Evolutionary conservation across 208 protist species (phyloP), one percentile per base, ranked within the genome.

Genomic region (Leishmania braziliensis): DNA sequence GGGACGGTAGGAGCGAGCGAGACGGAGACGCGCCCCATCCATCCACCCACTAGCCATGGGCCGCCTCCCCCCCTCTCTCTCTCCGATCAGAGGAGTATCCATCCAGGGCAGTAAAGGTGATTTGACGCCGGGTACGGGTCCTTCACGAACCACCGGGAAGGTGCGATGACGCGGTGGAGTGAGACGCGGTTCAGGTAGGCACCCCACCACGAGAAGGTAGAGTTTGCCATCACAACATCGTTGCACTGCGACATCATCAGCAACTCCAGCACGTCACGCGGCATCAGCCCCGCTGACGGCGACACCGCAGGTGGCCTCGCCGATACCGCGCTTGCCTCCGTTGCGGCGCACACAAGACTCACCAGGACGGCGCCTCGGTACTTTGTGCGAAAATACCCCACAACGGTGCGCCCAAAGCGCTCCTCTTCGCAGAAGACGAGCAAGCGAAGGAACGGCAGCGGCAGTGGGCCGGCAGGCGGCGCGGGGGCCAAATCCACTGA

Each of bases 151-250:
- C 94, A 97, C 75, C 77, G 43, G 33, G 86, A 88, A 33, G 94
- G 94, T 23, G 92, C 91, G 3, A 97, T 80, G 16, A 96, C 89
- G 36, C 94, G 89, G 26, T 74, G 88, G 43, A 95, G 83, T 53
- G 94, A 90, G 16, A 60, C 43, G 26, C 51, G 68, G 70, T 96
- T 96, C 6, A 96, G 80, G 83, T 96, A 97, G 39, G 93, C 93
- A 0, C 86, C 92, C 93, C 94, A 97, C 93, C 94, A 97, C 48
- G 91, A 95, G 79, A 93, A 97, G 51, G 89, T 90, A 0, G 92
- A 96, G 87, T 97, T 97, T 3, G 94, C 93, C 89, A 97, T 97
- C 29, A 97, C 86, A 6, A 97, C 87, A 78, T 97, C 94, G 78
- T 95, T 79, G 84, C 94, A 97, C 65, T 86, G 84, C 46, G 89